Conservation (phyloP, 2,329 filamentous ascomycete genomes). For the Aureobasidium uvarum region DNA sequence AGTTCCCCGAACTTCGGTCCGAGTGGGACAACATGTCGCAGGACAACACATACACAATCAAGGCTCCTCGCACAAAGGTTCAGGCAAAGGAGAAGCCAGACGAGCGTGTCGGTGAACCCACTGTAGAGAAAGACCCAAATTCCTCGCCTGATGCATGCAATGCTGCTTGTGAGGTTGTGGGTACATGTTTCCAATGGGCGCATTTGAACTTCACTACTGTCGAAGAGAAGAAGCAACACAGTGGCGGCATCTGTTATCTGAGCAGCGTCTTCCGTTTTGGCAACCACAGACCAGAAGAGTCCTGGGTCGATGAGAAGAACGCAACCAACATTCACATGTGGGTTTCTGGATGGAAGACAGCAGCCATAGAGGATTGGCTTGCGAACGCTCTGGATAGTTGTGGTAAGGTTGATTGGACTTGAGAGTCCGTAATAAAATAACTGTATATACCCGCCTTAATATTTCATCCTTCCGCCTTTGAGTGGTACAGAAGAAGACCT, state of each 20-base stretch:
- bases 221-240: neutral
- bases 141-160: constrained; percentile 26
- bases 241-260: constrained; percentile 30
- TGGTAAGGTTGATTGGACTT: neutral
- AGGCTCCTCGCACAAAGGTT: constrained; percentile 22
- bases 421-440: neutral
- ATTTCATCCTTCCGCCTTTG: neutral
- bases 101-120: constrained; percentile 29
- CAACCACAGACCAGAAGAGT: constrained; percentile 19
- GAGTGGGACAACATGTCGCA: constrained; percentile 32
- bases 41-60: constrained; percentile 24
- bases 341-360: constrained; percentile 3
- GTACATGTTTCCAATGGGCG: constrained; percentile 30
- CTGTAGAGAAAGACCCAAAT: constrained; percentile 27
- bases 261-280: constrained; percentile 32
- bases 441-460: neutral
- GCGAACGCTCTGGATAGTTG: constrained; percentile 3
- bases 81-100: constrained; percentile 25
- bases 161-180: constrained; percentile 22
- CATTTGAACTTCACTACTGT: constrained; percentile 29
- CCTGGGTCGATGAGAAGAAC: constrained; percentile 31
- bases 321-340: neutral
- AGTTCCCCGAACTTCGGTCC: constrained; percentile 6
- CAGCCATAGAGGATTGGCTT: constrained; percentile 4
- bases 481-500: neutral